These are phyloP conservation scores for Agaricus blazei DNA, from an alignment of 768 basidiomycete species.

Conservation along the genomic window DNA sequence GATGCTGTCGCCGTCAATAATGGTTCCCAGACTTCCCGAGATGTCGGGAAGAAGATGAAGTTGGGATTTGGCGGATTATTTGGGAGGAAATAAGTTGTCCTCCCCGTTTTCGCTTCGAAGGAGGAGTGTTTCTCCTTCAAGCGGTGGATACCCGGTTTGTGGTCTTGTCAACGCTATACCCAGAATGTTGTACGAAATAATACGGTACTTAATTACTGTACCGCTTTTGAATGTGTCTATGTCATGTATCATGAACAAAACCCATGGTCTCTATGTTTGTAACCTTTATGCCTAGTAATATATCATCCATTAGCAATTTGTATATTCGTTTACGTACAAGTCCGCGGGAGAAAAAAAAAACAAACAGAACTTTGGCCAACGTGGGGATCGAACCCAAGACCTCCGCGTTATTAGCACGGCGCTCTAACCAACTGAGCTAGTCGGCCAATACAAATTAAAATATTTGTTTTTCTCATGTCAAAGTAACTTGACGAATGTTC, in stretches of 20 bases:
- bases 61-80: conserved; percentile 6
- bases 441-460: conserved; percentile 41
- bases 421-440: conserved; percentile 95
- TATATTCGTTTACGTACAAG: background rate
- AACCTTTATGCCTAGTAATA: no score
- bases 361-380: conserved; percentile 44
- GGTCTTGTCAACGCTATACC: no score
- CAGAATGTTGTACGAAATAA: no score
- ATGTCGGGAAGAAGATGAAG: conserved; percentile 4
- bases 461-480: no score
- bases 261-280: no score
- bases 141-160: no score
- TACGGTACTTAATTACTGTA: no score
- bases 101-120: background rate
- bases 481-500: no score
- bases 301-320: no score
- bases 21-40: background rate
- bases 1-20: conserved; percentile 53
- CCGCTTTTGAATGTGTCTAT: no score
- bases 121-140: background rate
- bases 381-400: conserved; percentile 80
- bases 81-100: conserved; percentile 1
- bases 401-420: conserved; percentile 84
- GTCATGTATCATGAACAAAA: no score
- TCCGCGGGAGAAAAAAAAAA: background rate